Conservation (phyloP, 768 basidiomycete genomes). For the Ephemerocybe angulata region DNA sequence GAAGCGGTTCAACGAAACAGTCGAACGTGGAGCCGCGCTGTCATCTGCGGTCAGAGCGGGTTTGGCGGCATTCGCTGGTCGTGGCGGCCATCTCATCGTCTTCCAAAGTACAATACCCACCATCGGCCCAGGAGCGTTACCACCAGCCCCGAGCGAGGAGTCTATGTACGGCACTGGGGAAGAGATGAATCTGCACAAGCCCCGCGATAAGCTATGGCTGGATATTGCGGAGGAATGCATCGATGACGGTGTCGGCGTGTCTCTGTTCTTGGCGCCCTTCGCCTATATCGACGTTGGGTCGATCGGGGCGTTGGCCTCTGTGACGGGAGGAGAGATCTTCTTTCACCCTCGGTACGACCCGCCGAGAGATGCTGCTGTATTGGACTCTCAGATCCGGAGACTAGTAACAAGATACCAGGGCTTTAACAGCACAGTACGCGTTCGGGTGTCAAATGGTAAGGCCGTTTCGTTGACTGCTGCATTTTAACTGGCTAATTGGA, state of each 20-base stretch:
- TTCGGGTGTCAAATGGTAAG: slow-evolving; percentile 83
- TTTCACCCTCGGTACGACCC: slow-evolving; percentile 89
- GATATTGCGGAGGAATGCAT: slow-evolving; percentile 85
- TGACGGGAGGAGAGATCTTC: slow-evolving; percentile 88
- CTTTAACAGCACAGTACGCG: slow-evolving; percentile 75
- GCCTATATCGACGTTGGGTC: slow-evolving; percentile 84
- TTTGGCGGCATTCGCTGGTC: slow-evolving; percentile 67
- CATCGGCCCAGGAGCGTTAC: slow-evolving; percentile 68
- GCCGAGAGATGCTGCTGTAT: slow-evolving; percentile 54
- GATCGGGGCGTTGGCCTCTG: slow-evolving; percentile 68
- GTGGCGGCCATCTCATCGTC: slow-evolving; percentile 73
- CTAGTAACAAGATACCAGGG: slow-evolving; percentile 66
- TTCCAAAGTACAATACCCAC: slow-evolving; percentile 72
- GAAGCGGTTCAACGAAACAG: slow-evolving; percentile 48
- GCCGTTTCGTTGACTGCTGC: background rate
- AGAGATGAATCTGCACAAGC: slow-evolving; percentile 74
- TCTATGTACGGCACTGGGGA: slow-evolving; percentile 80
- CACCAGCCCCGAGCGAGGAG: slow-evolving; percentile 52
- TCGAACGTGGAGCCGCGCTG: slow-evolving; percentile 57
- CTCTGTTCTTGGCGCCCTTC: slow-evolving; percentile 78
- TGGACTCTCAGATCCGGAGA: slow-evolving; percentile 76
- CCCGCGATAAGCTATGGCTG: slow-evolving; percentile 77
- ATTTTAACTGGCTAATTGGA: background rate
- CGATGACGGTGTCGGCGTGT: slow-evolving; percentile 86
- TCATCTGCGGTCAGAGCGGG: slow-evolving; percentile 74